These are phyloP conservation scores for Leucocoprinus birnbaumii DNA, from an alignment of 768 basidiomycete species.

Conservation along the genomic window DNA sequence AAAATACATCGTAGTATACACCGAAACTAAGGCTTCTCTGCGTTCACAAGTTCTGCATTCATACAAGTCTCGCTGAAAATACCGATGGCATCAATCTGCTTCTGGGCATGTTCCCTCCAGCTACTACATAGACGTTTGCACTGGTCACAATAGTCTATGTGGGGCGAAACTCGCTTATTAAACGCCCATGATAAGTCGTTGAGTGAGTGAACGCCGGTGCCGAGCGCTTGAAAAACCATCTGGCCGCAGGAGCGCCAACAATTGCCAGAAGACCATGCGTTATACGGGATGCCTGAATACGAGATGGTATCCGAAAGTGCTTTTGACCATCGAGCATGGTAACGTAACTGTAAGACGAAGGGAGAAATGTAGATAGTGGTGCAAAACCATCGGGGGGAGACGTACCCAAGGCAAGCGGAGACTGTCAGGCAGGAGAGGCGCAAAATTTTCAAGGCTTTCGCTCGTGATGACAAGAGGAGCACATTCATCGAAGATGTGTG, in stretches of 20 bases:
- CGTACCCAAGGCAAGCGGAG: slow-evolving; percentile 7
- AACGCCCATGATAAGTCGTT: neutral
- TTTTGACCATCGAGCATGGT: slow-evolving; percentile 5
- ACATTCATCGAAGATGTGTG: slow-evolving; percentile 8
- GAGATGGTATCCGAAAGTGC: neutral
- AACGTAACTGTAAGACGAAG: slow-evolving; percentile 1
- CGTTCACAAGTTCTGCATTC: neutral
- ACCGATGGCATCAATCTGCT: neutral
- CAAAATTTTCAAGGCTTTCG: slow-evolving; percentile 1
- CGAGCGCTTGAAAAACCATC: neutral
- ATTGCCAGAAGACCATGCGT: neutral
- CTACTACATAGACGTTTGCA: neutral
- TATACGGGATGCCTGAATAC: neutral
- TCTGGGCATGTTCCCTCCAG: neutral
- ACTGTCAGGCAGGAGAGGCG: neutral
- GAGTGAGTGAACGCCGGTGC: neutral
- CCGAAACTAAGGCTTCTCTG: neutral
- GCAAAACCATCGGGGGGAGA: too few species aligned
- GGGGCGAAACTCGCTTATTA: neutral
- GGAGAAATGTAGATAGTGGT: neutral
- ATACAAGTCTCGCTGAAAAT: slow-evolving; percentile 8
- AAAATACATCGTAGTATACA: neutral
- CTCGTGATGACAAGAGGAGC: slow-evolving; percentile 2
- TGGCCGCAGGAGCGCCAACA: slow-evolving; percentile 1
- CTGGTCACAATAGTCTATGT: neutral